A percentile compares a stretch with the other conserved stretches of the same genome.
These are phyloP conservation scores for Cucumis melo DNA, from an alignment of 306 rosid species.

Conservation along the genomic window DNA sequence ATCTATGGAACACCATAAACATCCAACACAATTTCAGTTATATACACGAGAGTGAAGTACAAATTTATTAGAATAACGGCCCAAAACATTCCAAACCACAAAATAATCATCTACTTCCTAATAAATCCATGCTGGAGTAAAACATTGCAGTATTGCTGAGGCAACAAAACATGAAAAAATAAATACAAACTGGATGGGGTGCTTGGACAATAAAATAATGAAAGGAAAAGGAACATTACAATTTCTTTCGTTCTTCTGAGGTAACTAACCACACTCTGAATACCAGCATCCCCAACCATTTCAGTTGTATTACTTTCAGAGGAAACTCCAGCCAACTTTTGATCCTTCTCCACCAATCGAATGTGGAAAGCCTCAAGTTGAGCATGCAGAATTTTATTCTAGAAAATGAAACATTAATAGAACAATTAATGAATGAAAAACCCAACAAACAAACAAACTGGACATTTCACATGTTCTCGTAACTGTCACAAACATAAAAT, in stretches of 20 bases:
- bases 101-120: background rate
- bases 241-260: conserved; percentile 87
- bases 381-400: conserved; percentile 83
- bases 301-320: conserved; percentile 30
- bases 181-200: background rate
- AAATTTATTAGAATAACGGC: background rate
- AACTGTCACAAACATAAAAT: background rate
- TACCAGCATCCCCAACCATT: conserved; percentile 36
- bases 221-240: conserved; percentile 30
- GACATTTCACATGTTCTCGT: background rate
- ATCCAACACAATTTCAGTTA: background rate
- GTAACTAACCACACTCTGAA: conserved; percentile 68
- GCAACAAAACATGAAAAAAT: background rate
- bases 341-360: conserved; percentile 77
- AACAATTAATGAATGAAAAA: conserved; percentile 1
- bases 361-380: conserved; percentile 90
- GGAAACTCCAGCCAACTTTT: conserved; percentile 49
- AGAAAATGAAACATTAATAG: conserved; percentile 11
- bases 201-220: background rate
- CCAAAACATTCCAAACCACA: background rate
- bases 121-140: background rate
- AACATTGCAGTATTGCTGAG: background rate
- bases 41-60: background rate
- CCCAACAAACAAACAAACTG: background rate
- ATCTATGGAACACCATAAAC: background rate